Evolutionary conservation across 306 rosid genomes (phyloP).

Genomic region (Cajanus cajan): DNA sequence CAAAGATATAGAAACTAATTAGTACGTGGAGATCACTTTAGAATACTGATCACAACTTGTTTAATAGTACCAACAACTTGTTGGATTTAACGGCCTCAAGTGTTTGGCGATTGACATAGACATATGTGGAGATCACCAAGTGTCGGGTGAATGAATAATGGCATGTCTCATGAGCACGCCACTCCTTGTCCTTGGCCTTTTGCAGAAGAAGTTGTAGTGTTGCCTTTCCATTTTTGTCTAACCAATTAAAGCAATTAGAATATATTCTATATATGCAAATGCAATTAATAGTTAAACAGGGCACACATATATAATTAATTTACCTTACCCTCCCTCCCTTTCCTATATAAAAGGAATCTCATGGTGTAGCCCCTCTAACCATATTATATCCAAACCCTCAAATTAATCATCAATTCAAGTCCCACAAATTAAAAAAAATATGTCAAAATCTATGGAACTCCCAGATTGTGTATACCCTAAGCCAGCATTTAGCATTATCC

Average conservation of each 20-base stretch:
- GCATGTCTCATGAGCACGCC: not conserved
- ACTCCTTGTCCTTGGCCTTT: not conserved
- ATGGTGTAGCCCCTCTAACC: too few relatives aligned
- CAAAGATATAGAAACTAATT: too few relatives aligned
- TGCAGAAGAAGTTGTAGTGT: not conserved
- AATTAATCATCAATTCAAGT: not conserved
- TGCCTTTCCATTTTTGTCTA: not conserved
- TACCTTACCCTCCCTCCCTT: not conserved
- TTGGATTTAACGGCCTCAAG: too few relatives aligned
- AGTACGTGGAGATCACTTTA: too few relatives aligned
- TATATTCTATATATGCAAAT: not conserved
- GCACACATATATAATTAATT: not conserved
- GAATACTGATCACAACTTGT: too few relatives aligned
- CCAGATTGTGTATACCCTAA: constrained; percentile 65
- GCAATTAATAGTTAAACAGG: not conserved
- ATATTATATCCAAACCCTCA: too few relatives aligned
- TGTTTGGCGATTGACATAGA: not conserved
- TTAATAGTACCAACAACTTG: too few relatives aligned
- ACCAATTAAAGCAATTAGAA: not conserved
- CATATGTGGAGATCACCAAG: not conserved
- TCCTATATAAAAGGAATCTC: not conserved
- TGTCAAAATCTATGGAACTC: constrained; percentile 57
- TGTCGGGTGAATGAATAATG: not conserved
- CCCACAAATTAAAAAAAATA: not conserved
- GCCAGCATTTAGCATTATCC: constrained; percentile 38